These are phyloP conservation scores for Alternaria rosae DNA, from an alignment of 2,329 filamentous ascomycete species.

Conservation along the genomic window DNA sequence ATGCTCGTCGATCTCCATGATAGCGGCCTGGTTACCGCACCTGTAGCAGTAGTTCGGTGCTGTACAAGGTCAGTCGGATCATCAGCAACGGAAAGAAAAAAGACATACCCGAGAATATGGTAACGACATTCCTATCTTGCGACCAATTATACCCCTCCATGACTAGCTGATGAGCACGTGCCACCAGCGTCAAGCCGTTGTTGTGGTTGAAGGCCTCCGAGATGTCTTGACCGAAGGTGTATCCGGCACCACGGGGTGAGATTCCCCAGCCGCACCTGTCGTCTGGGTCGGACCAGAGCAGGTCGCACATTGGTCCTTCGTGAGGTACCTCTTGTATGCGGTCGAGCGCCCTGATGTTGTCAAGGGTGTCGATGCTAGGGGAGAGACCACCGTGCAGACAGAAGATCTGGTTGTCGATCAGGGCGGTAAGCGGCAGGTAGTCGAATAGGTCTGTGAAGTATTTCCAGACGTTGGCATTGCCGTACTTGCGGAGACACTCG, in stretches of 20 bases:
- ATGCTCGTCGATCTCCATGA: constrained; percentile 99
- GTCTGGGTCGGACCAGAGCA: constrained; percentile 89
- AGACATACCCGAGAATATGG: constrained; percentile 81
- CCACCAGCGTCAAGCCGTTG: constrained; percentile 94
- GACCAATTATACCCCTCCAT: constrained; percentile 99
- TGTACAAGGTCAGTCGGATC: constrained; percentile 44
- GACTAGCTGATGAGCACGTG: constrained; percentile 94
- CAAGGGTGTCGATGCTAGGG: constrained; percentile 75
- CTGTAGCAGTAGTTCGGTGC: constrained; percentile 87
- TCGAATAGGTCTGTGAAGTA: constrained; percentile 81
- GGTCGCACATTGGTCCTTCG: constrained; percentile 78
- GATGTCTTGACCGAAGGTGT: constrained; percentile 96
- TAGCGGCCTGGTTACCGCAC: constrained; percentile 98
- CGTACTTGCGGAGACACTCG: constrained; percentile 79
- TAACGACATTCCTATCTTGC: constrained; percentile 96
- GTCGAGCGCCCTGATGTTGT: constrained; percentile 67
- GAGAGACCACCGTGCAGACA: constrained; percentile 76
- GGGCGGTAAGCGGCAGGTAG: constrained; percentile 75
- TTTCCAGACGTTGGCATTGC: constrained; percentile 80
- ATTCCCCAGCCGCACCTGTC: constrained; percentile 97
- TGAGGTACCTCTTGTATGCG: constrained; percentile 75
- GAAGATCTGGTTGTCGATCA: constrained; percentile 77
- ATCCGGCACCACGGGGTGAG: constrained; percentile 90
- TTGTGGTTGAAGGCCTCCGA: constrained; percentile 99
- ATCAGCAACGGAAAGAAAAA: not conserved